phyloP scores from a whole-genome alignment of 2,329 filamentous ascomycete genomes.

The Rutstroemia sp. region DNA sequence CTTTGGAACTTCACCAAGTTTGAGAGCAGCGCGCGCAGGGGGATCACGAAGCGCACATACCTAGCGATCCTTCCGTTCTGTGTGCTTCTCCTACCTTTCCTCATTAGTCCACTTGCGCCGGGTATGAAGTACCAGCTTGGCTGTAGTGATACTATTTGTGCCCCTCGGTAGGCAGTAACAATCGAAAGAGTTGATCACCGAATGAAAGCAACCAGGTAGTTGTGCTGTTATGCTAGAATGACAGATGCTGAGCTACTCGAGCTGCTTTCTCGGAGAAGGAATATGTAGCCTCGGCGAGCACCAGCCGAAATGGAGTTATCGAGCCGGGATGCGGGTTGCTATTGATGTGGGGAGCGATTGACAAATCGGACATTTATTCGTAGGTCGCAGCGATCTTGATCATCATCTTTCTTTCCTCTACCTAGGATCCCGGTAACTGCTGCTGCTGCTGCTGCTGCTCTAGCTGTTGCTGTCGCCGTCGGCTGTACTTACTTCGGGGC shows the following conservation, averaged over 20 bases:
- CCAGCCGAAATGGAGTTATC: background rate
- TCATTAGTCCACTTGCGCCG: background rate
- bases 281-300: background rate
- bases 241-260: background rate
- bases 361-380: background rate
- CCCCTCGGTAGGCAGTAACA: background rate
- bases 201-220: background rate
- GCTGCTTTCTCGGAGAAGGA: background rate
- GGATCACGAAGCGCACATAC: background rate
- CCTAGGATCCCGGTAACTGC: too few species aligned
- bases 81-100: background rate
- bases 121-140: background rate
- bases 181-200: background rate
- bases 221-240: background rate
- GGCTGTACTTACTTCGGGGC: too few species aligned
- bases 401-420: background rate
- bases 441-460: too few species aligned
- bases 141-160: background rate
- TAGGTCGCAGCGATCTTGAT: background rate
- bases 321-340: background rate
- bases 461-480: too few species aligned
- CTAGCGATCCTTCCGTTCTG: background rate
- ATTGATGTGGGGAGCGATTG: background rate
- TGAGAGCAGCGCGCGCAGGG: background rate
- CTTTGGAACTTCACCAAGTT: too few species aligned